A percentile compares a stretch with the other conserved stretches of the same genome.
Evolutionary conservation across 257 asterid genomes (phyloP).

Genomic region (Haberlea rhodopensis): DNA sequence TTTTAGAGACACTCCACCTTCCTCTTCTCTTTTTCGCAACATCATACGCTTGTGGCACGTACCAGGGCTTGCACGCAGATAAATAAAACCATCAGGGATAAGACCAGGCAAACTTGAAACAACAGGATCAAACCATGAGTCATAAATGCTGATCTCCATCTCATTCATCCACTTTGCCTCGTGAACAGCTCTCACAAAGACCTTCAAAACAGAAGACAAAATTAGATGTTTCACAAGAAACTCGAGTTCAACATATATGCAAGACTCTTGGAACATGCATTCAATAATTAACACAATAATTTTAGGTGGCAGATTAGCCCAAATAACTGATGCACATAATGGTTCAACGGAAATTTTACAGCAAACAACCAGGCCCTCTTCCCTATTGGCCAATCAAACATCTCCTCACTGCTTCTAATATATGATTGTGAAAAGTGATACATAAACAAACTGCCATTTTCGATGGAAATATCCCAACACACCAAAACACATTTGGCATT

Average conservation of each 20-base stretch:
- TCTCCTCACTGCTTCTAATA: neutral
- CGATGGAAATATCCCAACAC: neutral
- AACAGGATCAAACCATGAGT: conserved; percentile 98
- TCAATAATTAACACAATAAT: neutral
- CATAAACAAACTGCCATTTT: neutral
- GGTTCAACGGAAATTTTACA: too few relatives aligned
- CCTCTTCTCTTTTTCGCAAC: conserved; percentile 84
- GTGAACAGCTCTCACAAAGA: conserved; percentile 96
- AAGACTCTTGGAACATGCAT: neutral
- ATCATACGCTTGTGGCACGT: conserved; percentile 96
- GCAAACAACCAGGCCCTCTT: too few relatives aligned
- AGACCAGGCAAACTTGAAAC: conserved; percentile 90
- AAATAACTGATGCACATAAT: neutral
- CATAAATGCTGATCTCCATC: conserved; percentile 96
- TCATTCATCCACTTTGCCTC: conserved; percentile 99
- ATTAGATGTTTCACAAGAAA: neutral
- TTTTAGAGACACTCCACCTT: conserved; percentile 85
- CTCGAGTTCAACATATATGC: neutral
- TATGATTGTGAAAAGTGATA: neutral
- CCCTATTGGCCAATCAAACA: too few relatives aligned
- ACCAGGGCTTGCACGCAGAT: conserved; percentile 92
- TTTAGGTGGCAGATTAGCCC: neutral
- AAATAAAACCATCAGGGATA: conserved; percentile 89
- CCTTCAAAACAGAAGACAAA: conserved; percentile 39
- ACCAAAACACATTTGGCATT: neutral